These are phyloP conservation scores for Neoascochyta sp. DNA, from an alignment of 2,329 filamentous ascomycete species.

Conservation along the genomic window DNA sequence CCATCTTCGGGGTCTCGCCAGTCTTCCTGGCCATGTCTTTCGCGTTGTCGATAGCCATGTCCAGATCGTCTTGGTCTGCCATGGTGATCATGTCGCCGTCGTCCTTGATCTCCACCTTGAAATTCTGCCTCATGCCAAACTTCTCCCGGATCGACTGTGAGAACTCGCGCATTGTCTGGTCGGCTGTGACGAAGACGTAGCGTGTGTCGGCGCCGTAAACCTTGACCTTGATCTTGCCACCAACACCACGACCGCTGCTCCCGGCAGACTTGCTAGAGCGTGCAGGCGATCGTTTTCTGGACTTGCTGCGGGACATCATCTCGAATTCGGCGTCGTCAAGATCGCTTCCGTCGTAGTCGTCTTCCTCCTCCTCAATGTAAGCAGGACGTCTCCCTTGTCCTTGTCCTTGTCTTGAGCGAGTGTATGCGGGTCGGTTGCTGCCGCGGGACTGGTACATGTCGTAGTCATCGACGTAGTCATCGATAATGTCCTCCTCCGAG, in stretches of 20 bases:
- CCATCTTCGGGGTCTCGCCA: conserved; percentile 87
- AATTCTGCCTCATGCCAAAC: conserved; percentile 70
- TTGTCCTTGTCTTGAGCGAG: conserved; percentile 27
- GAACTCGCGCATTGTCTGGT: conserved; percentile 72
- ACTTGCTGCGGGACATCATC: conserved; percentile 58
- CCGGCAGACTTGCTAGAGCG: conserved; percentile 34
- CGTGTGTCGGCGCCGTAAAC: conserved; percentile 83
- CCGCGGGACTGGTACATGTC: conserved; percentile 58
- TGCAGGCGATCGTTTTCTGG: conserved; percentile 42
- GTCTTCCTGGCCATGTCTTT: conserved; percentile 68
- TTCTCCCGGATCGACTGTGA: conserved; percentile 79
- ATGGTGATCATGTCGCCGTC: conserved; percentile 97
- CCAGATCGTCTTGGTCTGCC: conserved; percentile 92
- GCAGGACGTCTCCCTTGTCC: conserved; percentile 49
- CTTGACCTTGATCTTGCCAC: conserved; percentile 81
- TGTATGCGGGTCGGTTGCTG: conserved; percentile 24
- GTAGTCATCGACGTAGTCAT: conserved; percentile 61
- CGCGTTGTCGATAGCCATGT: conserved; percentile 73
- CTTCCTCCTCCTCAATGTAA: conserved; percentile 76
- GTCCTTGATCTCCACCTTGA: conserved; percentile 86
- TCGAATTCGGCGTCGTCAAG: conserved; percentile 78
- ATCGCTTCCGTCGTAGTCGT: conserved; percentile 66
- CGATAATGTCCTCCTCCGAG: conserved; percentile 48
- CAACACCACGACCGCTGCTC: conserved; percentile 49
- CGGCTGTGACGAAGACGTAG: conserved; percentile 79